phyloP scores from a whole-genome alignment of 805 yeast species.

The Metschnikowia hibisci region DNA sequence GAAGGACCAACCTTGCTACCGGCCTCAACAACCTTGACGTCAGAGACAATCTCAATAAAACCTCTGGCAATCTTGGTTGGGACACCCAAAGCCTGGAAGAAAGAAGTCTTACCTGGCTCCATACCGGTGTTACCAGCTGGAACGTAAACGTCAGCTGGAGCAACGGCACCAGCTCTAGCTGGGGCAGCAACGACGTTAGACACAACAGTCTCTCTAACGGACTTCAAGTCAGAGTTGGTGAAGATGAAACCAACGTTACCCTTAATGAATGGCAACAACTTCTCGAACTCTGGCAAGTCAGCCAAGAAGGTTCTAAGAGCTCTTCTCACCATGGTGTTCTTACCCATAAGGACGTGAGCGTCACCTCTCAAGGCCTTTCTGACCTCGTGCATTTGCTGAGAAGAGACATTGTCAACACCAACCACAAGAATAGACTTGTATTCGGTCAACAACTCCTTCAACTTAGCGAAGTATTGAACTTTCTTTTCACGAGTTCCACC shows the following conservation, averaged over 20 bases:
- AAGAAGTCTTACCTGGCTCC: constrained; percentile 99
- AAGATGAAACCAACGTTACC: constrained; percentile 99
- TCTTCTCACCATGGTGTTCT: constrained; percentile 99
- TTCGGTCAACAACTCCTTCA: constrained; percentile 92
- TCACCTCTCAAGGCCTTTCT: constrained; percentile 94
- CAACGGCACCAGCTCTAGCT: constrained; percentile 99
- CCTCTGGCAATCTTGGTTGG: constrained; percentile 99
- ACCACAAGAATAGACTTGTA: constrained; percentile 98
- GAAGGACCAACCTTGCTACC: constrained; percentile 95
- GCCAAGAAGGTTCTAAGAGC: constrained; percentile 94
- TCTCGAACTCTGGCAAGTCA: constrained; percentile 96
- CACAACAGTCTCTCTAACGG: constrained; percentile 81
- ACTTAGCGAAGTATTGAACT: constrained; percentile 89
- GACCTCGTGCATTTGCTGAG: constrained; percentile 99
- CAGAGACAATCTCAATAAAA: constrained; percentile 98
- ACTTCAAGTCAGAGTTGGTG: constrained; percentile 94
- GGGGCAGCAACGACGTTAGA: constrained; percentile 99
- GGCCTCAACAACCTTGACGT: constrained; percentile 89
- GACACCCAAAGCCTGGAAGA: constrained; percentile 99
- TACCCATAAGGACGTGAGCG: constrained; percentile 98
- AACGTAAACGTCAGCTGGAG: constrained; percentile 96
- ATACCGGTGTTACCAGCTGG: constrained; percentile 99
- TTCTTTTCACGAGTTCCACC: constrained; percentile 99
- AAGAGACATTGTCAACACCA: constrained; percentile 99
- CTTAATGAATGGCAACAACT: constrained; percentile 86